phyloP scores from a whole-genome alignment of 2,329 filamentous ascomycete genomes.

The Alternaria angustiovoidea region DNA sequence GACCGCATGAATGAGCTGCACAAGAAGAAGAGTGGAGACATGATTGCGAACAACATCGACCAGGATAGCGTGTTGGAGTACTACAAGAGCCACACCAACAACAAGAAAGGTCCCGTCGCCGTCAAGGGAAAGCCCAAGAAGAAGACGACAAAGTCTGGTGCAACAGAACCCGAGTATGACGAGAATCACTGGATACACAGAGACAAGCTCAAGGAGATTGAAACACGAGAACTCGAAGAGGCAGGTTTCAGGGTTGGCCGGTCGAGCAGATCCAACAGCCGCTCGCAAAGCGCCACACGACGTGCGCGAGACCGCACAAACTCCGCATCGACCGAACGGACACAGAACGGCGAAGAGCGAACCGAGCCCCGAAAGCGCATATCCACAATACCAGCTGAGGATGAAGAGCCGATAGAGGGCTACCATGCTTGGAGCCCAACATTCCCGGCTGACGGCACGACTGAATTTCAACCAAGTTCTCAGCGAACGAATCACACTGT shows the following conservation, averaged over 20 bases:
- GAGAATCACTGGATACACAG: constrained; percentile 84
- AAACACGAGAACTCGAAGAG: constrained; percentile 80
- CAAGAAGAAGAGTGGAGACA: constrained; percentile 53
- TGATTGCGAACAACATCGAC: constrained; percentile 53
- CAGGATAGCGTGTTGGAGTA: constrained; percentile 59
- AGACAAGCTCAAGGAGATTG: constrained; percentile 83
- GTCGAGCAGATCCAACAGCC: constrained; percentile 48
- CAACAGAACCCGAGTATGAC: constrained; percentile 53
- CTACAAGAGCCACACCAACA: constrained; percentile 45
- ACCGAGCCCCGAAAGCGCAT: constrained; percentile 41
- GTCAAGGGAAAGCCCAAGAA: constrained; percentile 39
- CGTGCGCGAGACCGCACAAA: constrained; percentile 42
- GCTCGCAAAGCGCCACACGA: constrained; percentile 44
- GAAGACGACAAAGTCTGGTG: constrained; percentile 31
- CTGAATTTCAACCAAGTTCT: constrained; percentile 60
- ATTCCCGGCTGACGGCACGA: constrained; percentile 75
- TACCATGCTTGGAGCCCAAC: constrained; percentile 72
- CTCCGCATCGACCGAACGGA: constrained; percentile 39
- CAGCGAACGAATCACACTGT: constrained; percentile 58
- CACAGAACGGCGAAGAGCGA: constrained; percentile 38
- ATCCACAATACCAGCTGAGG: constrained; percentile 53
- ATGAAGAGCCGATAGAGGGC: constrained; percentile 49
- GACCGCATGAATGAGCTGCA: constrained; percentile 48
- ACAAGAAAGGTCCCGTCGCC: constrained; percentile 22
- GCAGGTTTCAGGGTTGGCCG: constrained; percentile 71